These are phyloP conservation scores for Solanum dulcamara DNA, from an alignment of 257 asterid species.

Conservation along the genomic window DNA sequence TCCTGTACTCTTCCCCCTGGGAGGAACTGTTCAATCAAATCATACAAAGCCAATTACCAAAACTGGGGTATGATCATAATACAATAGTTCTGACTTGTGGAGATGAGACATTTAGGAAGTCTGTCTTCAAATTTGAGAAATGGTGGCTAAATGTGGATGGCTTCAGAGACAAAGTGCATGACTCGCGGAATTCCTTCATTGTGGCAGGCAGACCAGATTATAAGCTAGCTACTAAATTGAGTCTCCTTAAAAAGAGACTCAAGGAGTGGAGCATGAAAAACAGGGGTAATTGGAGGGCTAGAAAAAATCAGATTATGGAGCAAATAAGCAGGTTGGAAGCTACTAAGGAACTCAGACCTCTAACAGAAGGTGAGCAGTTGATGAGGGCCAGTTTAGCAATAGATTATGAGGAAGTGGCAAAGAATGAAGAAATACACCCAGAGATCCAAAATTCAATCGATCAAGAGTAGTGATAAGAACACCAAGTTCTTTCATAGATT, in stretches of 20 bases:
- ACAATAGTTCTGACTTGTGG: background rate
- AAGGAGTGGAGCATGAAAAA: no score
- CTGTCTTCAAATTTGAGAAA: background rate
- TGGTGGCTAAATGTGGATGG: background rate
- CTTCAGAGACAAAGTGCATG: background rate
- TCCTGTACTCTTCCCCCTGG: no score
- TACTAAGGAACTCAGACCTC: background rate
- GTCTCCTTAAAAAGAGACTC: background rate
- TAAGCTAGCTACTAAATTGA: background rate
- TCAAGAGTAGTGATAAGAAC: no score
- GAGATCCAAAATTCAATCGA: no score
- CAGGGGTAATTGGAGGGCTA: background rate
- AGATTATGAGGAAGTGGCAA: no score
- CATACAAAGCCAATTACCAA: background rate
- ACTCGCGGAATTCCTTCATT: background rate
- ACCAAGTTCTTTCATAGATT: no score
- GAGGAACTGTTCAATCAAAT: background rate
- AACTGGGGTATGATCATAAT: background rate
- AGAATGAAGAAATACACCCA: background rate
- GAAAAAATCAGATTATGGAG: no score
- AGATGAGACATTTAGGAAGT: background rate
- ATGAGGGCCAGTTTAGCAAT: background rate
- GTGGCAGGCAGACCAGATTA: no score
- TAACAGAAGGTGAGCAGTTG: background rate
- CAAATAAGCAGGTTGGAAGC: background rate